Evolutionary conservation across 768 basidiomycete species (phyloP).

Genomic region (Russula emetica): DNA sequence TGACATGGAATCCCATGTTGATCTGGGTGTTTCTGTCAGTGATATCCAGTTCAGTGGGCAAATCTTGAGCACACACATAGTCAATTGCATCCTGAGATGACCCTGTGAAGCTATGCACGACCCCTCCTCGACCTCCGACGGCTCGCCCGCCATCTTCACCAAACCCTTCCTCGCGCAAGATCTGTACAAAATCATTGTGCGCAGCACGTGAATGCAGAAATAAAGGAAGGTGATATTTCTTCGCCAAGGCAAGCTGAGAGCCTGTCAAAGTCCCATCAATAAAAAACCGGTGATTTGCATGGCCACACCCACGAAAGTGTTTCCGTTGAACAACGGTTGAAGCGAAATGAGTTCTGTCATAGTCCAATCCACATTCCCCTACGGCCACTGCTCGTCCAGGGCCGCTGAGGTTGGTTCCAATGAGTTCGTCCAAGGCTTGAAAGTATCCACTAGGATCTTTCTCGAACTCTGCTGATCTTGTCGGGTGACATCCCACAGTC

Average conservation of each 20-base stretch:
- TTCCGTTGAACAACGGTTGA: slow-evolving; percentile 53
- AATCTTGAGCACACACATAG: slow-evolving; percentile 43
- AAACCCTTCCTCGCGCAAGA: slow-evolving; percentile 64
- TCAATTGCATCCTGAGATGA: slow-evolving; percentile 56
- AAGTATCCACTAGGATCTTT: slow-evolving; percentile 57
- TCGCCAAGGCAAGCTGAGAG: slow-evolving; percentile 59
- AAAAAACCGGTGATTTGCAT: not conserved
- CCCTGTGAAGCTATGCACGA: slow-evolving; percentile 83
- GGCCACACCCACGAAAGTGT: slow-evolving; percentile 52
- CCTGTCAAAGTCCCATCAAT: slow-evolving; percentile 31
- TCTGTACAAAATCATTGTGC: slow-evolving; percentile 61
- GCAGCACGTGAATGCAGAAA: slow-evolving; percentile 82
- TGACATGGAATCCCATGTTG: slow-evolving; percentile 67
- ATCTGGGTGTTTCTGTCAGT: slow-evolving; percentile 41
- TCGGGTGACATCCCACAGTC: slow-evolving; percentile 79
- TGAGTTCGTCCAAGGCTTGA: slow-evolving; percentile 50
- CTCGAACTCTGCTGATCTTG: slow-evolving; percentile 66
- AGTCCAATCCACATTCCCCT: slow-evolving; percentile 81
- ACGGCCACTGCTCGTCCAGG: slow-evolving; percentile 62
- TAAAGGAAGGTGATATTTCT: slow-evolving; percentile 67
- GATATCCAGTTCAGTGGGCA: not conserved
- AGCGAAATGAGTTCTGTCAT: slow-evolving; percentile 69
- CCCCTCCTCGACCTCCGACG: slow-evolving; percentile 62
- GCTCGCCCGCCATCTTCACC: slow-evolving; percentile 49
- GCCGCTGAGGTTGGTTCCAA: slow-evolving; percentile 46